phyloP scores from a whole-genome alignment of 1,284 basidiomycete genomes.

The Dichomitus squalens region DNA sequence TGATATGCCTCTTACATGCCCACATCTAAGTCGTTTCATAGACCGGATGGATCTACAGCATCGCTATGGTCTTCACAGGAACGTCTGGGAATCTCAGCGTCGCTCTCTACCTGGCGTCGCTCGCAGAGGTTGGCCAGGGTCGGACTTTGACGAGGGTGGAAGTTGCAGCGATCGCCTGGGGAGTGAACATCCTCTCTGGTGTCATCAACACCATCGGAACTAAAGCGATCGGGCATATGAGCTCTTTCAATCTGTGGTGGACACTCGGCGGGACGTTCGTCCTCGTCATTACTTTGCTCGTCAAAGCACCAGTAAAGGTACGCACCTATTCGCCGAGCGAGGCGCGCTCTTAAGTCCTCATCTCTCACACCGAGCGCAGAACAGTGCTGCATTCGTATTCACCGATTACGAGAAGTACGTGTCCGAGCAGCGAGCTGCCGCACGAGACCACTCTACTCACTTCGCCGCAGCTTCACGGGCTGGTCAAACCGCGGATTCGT shows the following conservation, averaged over 20 bases:
- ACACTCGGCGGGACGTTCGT: slow-evolving; percentile 62
- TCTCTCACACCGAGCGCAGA: slow-evolving; percentile 35
- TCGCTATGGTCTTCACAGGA: slow-evolving; percentile 63
- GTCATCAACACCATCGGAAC: slow-evolving; percentile 56
- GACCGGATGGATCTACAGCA: slow-evolving; percentile 66
- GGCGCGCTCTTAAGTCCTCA: background rate
- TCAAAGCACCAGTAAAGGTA: slow-evolving; percentile 58
- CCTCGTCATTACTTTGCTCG: slow-evolving; percentile 55
- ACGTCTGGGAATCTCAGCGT: slow-evolving; percentile 62
- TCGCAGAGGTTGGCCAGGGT: slow-evolving; percentile 52
- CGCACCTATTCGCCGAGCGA: background rate
- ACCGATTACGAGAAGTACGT: slow-evolving; percentile 57
- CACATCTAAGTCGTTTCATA: slow-evolving; percentile 18
- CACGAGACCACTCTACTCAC: background rate
- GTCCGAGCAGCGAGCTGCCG: background rate
- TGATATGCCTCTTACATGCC: background rate
- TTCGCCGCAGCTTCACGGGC: slow-evolving; percentile 51
- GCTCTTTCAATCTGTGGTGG: slow-evolving; percentile 63
- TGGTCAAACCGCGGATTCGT: slow-evolving; percentile 58
- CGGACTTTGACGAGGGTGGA: slow-evolving; percentile 50
- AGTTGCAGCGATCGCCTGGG: slow-evolving; percentile 59
- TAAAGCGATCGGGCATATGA: slow-evolving; percentile 58
- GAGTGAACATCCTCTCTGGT: slow-evolving; percentile 55
- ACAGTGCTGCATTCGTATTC: slow-evolving; percentile 56
- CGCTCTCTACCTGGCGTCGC: slow-evolving; percentile 56